These are phyloP conservation scores for Talaromyces atroroseus DNA, from an alignment of 2,329 filamentous ascomycete genomes.

Conservation along the genomic window DNA sequence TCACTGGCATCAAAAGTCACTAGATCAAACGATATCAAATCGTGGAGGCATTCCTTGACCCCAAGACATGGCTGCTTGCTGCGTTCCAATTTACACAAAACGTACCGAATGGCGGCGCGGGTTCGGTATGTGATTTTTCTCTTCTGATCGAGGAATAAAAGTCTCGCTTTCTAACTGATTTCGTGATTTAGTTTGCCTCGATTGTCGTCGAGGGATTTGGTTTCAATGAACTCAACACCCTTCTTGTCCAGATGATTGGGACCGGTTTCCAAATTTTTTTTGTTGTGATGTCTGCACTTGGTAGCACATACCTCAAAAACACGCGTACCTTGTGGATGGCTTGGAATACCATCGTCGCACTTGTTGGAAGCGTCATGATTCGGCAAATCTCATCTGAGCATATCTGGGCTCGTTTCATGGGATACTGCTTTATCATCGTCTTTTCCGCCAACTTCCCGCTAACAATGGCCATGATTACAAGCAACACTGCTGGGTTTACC, in stretches of 20 bases:
- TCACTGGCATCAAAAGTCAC: constrained; percentile 41
- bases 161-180: too few species aligned
- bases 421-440: constrained; percentile 26
- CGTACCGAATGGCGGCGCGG: constrained; percentile 29
- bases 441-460: constrained; percentile 34
- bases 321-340: constrained; percentile 32
- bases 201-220: constrained; percentile 15
- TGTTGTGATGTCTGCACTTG: constrained; percentile 23
- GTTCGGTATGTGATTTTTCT: constrained; percentile 19
- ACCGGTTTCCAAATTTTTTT: constrained; percentile 31
- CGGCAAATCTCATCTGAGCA: constrained; percentile 24
- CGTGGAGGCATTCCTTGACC: constrained; percentile 37
- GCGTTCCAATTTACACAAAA: constrained; percentile 29
- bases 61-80: constrained; percentile 26
- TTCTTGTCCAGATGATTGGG: constrained; percentile 34
- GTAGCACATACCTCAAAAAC: constrained; percentile 24
- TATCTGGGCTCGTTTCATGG: constrained; percentile 24
- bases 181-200: constrained; percentile 13
- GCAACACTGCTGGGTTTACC: constrained; percentile 33
- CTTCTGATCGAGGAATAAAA: too few species aligned
- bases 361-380: constrained; percentile 31
- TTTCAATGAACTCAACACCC: constrained; percentile 21
- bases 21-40: constrained; percentile 39
- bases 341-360: constrained; percentile 22
- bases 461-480: constrained; percentile 29